phyloP scores from a whole-genome alignment of 2,329 filamentous ascomycete species.

The Orbilia blumenaviensis region DNA sequence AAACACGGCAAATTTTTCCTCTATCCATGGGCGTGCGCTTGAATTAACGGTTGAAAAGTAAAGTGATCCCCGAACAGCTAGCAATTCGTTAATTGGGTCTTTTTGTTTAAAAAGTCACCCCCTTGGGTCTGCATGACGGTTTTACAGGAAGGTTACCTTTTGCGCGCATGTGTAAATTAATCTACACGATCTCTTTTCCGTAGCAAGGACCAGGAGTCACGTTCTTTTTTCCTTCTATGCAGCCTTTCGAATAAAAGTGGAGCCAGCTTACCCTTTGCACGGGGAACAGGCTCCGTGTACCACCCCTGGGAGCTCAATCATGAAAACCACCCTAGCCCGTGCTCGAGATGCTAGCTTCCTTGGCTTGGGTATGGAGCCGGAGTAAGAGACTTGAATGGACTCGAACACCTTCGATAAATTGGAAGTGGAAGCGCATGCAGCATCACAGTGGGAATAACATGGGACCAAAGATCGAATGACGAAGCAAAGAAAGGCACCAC shows the following conservation, averaged over 20 bases:
- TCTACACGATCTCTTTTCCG: constrained; percentile 16
- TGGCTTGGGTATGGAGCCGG: constrained; percentile 37
- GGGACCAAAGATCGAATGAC: constrained; percentile 18
- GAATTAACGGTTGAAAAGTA: constrained; percentile 46
- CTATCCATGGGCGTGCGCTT: constrained; percentile 38
- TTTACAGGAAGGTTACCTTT: neutral
- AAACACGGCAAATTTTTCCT: constrained; percentile 50
- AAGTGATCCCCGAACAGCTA: constrained; percentile 15
- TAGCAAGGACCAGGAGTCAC: constrained; percentile 15
- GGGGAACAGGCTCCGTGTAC: constrained; percentile 3
- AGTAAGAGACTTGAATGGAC: constrained; percentile 17
- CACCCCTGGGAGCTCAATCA: constrained; percentile 18
- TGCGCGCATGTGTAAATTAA: constrained; percentile 49
- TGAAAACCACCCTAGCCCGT: constrained; percentile 12
- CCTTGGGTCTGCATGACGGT: constrained; percentile 49
- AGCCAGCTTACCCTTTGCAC: constrained; percentile 15
- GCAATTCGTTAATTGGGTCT: constrained; percentile 1
- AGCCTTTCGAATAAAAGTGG: constrained; percentile 20
- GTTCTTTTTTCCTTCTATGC: constrained; percentile 20
- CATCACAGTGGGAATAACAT: constrained; percentile 28
- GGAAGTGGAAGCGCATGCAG: constrained; percentile 53
- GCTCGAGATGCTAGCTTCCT: constrained; percentile 33
- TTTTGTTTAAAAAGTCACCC: constrained; percentile 8
- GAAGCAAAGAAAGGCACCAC: neutral
- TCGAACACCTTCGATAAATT: constrained; percentile 40